Base-by-base conservation (phyloP, 495 filamentous ascomycete genomes). In the Aspergillus nanangensis region DNA sequence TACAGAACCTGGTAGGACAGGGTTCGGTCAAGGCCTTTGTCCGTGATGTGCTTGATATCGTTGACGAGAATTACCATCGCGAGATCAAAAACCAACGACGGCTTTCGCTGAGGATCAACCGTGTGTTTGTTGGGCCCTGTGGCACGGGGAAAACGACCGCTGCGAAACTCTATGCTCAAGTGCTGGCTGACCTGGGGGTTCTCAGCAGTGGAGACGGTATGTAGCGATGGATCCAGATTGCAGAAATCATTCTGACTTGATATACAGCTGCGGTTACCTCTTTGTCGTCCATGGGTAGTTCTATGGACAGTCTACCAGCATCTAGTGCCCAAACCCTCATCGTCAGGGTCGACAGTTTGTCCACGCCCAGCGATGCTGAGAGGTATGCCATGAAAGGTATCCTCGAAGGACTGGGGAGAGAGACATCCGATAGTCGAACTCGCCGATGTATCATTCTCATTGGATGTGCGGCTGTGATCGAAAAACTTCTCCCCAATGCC, bases 81-180 rank as follows among this genome's bases (percentile, higher is more conserved):
- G 52, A 59, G 41, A 32, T 51, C 10, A 39, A 44, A 24, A 50
- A 41, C 5, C 43, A 56, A 38, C 36, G 42, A 9, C 38, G 45
- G 9, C 33, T 55, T n/a, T 27, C 32, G 1, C 20, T 53, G 11
- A 44, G 45, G 5, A 22, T 53, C n/a, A 52, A 55, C 21, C 43
- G 47, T 13, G 38, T 59, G 18, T 53, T 59, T 22, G 40, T 39
- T 10, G 56, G 56, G 0, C 49, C 49, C 1, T 44, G 44, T 3
- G 56, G 56, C 2, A 85, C 82, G 0, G 82, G 82, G 2, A 87
- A 87, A 49, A 84, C 80, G 0, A 76, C 81, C 0, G 80, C 84
- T 0, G 82, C 80, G 0, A 79, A 80, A 57, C 58, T 86, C 3
- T 87, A 80, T 50, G 78, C 74, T 2, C 58, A 70, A 44, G 77